A percentile compares a stretch with the other conserved stretches of the same genome.
These are phyloP conservation scores for Stenocarpella maydis DNA, from an alignment of 2,329 filamentous ascomycete genomes.

Conservation along the genomic window DNA sequence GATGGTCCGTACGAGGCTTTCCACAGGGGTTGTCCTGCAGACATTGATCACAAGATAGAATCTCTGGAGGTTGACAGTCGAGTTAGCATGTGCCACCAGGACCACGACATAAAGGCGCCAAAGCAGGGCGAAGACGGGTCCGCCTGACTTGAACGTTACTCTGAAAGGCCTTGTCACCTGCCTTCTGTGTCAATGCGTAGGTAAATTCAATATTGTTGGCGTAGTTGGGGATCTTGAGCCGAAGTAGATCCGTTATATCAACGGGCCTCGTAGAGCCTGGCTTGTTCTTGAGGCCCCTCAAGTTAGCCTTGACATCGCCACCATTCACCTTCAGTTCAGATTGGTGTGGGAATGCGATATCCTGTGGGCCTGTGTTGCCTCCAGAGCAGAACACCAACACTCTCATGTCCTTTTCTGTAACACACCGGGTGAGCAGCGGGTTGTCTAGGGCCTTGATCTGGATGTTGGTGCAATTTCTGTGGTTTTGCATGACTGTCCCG, in stretches of 20 bases:
- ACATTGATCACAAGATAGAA: slow-evolving; percentile 78
- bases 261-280: slow-evolving; percentile 93
- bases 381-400: slow-evolving; percentile 86
- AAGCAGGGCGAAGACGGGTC: slow-evolving; percentile 30
- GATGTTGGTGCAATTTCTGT: slow-evolving; percentile 58
- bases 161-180: slow-evolving; percentile 42
- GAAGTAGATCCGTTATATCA: slow-evolving; percentile 83
- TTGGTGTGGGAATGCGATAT: slow-evolving; percentile 90
- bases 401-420: slow-evolving; percentile 67
- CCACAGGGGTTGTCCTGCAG: slow-evolving; percentile 76
- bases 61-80: slow-evolving; percentile 57
- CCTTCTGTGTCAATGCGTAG: slow-evolving; percentile 91
- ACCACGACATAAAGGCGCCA: slow-evolving; percentile 9
- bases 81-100: slow-evolving; percentile 16
- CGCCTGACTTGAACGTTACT: slow-evolving; percentile 35
- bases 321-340: slow-evolving; percentile 91
- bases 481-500: slow-evolving; percentile 62
- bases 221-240: slow-evolving; percentile 72
- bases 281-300: slow-evolving; percentile 94
- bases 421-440: slow-evolving; percentile 62
- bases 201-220: slow-evolving; percentile 84
- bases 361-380: slow-evolving; percentile 69
- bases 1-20: slow-evolving; percentile 75
- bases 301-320: slow-evolving; percentile 89
- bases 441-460: slow-evolving; percentile 59